phyloP scores from a whole-genome alignment of 2,329 filamentous ascomycete genomes.

The Stromatinia cepivora region DNA sequence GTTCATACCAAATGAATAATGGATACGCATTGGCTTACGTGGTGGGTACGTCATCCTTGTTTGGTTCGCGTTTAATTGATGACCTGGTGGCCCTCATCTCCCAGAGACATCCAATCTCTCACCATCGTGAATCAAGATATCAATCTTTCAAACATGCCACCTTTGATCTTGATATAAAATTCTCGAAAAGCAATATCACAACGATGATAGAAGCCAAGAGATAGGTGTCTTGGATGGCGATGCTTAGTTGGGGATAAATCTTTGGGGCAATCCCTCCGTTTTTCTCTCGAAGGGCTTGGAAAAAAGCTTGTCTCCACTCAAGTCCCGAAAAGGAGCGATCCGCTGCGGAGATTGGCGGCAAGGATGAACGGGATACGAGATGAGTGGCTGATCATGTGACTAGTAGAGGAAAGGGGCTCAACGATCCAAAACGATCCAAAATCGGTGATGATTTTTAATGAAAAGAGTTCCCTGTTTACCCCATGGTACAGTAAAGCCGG shows the following conservation, averaged over 20 bases:
- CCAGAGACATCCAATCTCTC: constrained; percentile 2
- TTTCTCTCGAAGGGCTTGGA: background rate
- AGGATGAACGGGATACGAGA: background rate
- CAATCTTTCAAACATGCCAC: background rate
- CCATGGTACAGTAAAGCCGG: too few relatives aligned
- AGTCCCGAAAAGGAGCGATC: constrained; percentile 3
- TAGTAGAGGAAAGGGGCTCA: background rate
- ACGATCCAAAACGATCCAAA: background rate
- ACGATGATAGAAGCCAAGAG: constrained; percentile 18
- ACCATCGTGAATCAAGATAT: background rate
- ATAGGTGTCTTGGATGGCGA: constrained; percentile 17
- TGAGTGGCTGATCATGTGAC: background rate
- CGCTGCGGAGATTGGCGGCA: constrained; percentile 7
- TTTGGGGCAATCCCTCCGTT: background rate
- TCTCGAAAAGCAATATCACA: background rate
- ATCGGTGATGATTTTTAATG: background rate
- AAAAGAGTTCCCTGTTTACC: background rate
- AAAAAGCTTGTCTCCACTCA: constrained; percentile 22
- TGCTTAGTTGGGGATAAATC: constrained; percentile 3
- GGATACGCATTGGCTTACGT: constrained; percentile 21
- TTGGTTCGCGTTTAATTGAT: constrained; percentile 11
- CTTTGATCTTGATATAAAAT: constrained; percentile 6
- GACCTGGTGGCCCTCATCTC: constrained; percentile 14
- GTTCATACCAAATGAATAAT: constrained; percentile 20
- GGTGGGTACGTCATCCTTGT: constrained; percentile 20